A percentile compares a stretch with the other conserved stretches of the same genome.
These are phyloP conservation scores for Candida incommunis DNA, from an alignment of 805 yeast genomes.

Conservation along the genomic window DNA sequence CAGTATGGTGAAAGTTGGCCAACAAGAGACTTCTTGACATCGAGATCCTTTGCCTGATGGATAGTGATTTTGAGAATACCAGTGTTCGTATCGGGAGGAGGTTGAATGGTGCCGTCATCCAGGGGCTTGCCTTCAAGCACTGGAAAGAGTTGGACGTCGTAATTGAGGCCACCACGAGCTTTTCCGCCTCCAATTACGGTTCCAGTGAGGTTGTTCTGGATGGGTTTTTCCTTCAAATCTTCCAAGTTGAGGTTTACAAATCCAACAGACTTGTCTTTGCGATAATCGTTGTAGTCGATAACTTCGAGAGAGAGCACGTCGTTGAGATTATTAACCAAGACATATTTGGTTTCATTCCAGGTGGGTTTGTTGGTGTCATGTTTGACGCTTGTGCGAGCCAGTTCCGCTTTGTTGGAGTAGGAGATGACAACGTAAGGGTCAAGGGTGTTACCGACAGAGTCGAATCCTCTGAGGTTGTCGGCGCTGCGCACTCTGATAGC, in stretches of 20 bases:
- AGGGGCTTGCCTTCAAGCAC: constrained; percentile 36
- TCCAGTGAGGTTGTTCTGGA: constrained; percentile 32
- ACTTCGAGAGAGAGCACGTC: constrained; percentile 69
- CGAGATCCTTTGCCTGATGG: constrained; percentile 43
- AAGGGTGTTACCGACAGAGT: constrained; percentile 57
- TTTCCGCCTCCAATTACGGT: constrained; percentile 69
- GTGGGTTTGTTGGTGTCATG: constrained; percentile 56
- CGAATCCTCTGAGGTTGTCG: constrained; percentile 51
- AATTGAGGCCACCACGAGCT: constrained; percentile 60
- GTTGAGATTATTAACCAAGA: constrained; percentile 59
- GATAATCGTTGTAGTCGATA: constrained; percentile 64
- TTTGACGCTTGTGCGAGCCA: constrained; percentile 58
- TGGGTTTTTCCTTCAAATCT: constrained; percentile 35
- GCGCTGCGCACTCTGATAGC: constrained; percentile 58
- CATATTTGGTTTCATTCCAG: constrained; percentile 69
- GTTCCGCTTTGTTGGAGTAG: constrained; percentile 30
- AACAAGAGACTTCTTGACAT: constrained; percentile 24
- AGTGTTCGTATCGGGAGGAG: constrained; percentile 86
- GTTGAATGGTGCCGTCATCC: constrained; percentile 71
- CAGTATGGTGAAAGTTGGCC: constrained; percentile 51
- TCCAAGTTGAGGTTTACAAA: constrained; percentile 60
- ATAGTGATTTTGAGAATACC: constrained; percentile 72
- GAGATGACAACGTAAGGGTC: constrained; percentile 81
- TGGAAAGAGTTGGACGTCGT: constrained; percentile 65
- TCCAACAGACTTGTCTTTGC: constrained; percentile 72